A percentile compares a stretch with the other conserved stretches of the same genome.
Conservation (phyloP, 176 grass and related monocot genomes). For the Ampelocalamus luodianensis region DNA sequence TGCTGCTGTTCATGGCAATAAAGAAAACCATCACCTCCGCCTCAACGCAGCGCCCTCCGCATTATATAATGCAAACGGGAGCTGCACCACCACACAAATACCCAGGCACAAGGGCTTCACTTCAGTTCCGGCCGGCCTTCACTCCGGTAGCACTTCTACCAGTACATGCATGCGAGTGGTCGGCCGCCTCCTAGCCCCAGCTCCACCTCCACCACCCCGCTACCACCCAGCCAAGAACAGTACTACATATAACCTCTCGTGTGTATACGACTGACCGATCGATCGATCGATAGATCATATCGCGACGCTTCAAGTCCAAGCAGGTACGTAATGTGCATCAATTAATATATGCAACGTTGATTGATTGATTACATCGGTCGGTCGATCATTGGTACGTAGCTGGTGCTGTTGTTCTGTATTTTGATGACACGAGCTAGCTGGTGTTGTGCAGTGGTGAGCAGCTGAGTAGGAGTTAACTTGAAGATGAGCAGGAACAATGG, state of each 20-base stretch:
- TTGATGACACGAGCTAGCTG: background rate
- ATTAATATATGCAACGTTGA: background rate
- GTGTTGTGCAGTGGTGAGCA: background rate
- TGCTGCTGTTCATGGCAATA: constrained; percentile 60
- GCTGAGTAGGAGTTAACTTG: background rate
- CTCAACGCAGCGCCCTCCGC: constrained; percentile 25
- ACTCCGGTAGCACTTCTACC: background rate
- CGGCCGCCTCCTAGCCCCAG: background rate
- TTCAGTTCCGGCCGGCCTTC: constrained; percentile 12
- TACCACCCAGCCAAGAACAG: background rate
- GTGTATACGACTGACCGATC: background rate
- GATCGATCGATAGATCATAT: background rate
- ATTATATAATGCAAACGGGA: constrained; percentile 69
- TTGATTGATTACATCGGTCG: background rate
- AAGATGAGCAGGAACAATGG: constrained; percentile 89
- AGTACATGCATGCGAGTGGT: constrained; percentile 39
- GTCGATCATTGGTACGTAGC: background rate
- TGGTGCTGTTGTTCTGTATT: background rate
- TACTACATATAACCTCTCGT: background rate
- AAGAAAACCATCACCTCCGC: constrained; percentile 73
- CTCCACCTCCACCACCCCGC: background rate
- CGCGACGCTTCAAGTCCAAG: constrained; percentile 21
- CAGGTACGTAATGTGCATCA: background rate
- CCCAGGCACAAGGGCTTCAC: constrained; percentile 38
- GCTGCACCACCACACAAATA: constrained; percentile 59